These are phyloP conservation scores for Blastobotrys persicus DNA, from an alignment of 1,139 yeast genomes.

Conservation along the genomic window DNA sequence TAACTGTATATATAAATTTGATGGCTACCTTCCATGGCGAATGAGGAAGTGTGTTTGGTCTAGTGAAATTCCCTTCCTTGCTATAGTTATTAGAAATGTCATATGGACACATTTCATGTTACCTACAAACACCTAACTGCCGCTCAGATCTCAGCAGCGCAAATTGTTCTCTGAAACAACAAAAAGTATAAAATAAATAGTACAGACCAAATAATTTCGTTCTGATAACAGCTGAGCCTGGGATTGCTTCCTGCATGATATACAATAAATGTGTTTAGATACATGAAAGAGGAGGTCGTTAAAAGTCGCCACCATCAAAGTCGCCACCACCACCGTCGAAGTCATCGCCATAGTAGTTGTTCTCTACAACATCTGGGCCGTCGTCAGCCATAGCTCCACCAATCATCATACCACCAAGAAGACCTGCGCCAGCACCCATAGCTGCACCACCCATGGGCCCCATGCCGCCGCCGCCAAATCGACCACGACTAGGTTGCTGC, in stretches of 20 bases:
- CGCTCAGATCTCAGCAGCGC: too few relatives aligned
- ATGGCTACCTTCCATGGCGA: too few relatives aligned
- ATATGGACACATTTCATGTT: too few relatives aligned
- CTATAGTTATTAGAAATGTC: too few relatives aligned
- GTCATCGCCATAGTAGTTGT: slow-evolving; percentile 34
- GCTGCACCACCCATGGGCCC: slow-evolving; percentile 51
- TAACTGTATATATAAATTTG: too few relatives aligned
- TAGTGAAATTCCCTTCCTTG: too few relatives aligned
- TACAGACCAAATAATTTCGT: background rate
- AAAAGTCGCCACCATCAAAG: slow-evolving; percentile 22
- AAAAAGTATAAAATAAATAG: too few relatives aligned
- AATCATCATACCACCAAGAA: slow-evolving; percentile 68
- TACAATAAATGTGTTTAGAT: too few relatives aligned
- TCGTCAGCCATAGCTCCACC: slow-evolving; percentile 43
- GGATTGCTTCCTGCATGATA: too few relatives aligned
- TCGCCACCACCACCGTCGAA: slow-evolving; percentile 24
- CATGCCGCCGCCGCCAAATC: slow-evolving; percentile 32
- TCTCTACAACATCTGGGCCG: slow-evolving; percentile 27
- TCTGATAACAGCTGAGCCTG: background rate
- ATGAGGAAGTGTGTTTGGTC: too few relatives aligned
- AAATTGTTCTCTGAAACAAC: too few relatives aligned
- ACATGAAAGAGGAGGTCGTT: background rate
- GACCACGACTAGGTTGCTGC: slow-evolving; percentile 30
- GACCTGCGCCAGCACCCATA: slow-evolving; percentile 78
- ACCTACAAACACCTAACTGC: too few relatives aligned